Evolutionary conservation across 768 basidiomycete genomes (phyloP), one percentile per base, ranked within the genome.

Genomic region (Dioszegia hungarica): DNA sequence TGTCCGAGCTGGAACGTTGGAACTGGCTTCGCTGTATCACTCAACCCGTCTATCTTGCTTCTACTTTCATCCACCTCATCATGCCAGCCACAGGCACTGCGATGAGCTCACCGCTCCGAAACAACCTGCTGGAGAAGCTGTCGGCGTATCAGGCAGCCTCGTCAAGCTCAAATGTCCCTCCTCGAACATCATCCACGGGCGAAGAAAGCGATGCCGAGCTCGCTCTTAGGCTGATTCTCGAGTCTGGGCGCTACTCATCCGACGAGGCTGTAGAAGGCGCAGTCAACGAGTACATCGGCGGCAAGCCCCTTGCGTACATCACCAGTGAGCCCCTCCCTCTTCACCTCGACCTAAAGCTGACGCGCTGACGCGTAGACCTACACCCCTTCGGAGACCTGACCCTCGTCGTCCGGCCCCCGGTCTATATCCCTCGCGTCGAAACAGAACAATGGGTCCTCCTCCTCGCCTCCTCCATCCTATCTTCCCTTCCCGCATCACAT

Each of bases 361-460:
- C 41, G 22, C 11, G n/a, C n/a, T n/a, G n/a, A n/a, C n/a, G n/a
- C n/a, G n/a, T 19, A 37, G 47, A 49, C 31, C 34, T 37, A 22
- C 47, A 49, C 31, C 3, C 9, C 4, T 49, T 49, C 33, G 47
- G 47, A 2, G 47, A 49, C 22, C 47, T 49, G 29, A 49, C 31
- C 47, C 33, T 49, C 17, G 24, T 24, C 14, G 31, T 49, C 19
- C 47, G 47, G 29, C 47, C 47, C 15, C 47, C 47, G 36, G 34
- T 49, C 31, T 49, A 49, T 19, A 49, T 49, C 11, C 47, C 47
- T 11, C 47, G 47, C 14, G 47, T 49, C 2, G 47, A 49, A 24
- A 49, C 47, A 20, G 47, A 49, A 49, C 47, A 49, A 49, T 49
- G 47, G 47, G 47, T 49, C 11, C 31, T 49, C 47, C 34, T 49